phyloP scores from a whole-genome alignment of 2,329 filamentous ascomycete species.

The Bipolaris victoriae region DNA sequence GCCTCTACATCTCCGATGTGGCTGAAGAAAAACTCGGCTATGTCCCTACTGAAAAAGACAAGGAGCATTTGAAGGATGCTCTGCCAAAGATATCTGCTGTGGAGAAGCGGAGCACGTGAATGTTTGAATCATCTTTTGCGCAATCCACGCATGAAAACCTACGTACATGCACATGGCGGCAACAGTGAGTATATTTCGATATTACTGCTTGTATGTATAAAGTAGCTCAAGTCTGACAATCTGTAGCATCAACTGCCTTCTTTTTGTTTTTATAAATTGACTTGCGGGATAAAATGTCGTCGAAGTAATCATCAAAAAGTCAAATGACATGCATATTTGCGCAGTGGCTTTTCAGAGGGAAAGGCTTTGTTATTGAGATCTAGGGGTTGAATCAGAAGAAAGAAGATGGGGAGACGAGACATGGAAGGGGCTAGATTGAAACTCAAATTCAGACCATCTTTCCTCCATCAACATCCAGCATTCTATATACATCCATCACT shows the following conservation, averaged over 20 bases:
- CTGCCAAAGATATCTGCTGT: constrained; percentile 64
- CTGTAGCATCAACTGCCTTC: neutral
- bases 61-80: constrained; percentile 66
- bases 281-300: neutral
- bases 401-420: no score
- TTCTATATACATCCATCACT: no score
- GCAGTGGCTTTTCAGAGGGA: no score
- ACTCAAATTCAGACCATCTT: neutral
- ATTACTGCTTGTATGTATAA: neutral
- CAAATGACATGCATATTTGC: neutral
- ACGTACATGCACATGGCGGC: neutral
- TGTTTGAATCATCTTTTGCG: neutral
- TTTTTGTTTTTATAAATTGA: no score
- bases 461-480: neutral
- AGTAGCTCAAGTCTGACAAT: neutral
- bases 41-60: constrained; percentile 75
- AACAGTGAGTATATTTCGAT: neutral
- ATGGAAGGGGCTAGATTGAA: no score
- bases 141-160: neutral
- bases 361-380: neutral
- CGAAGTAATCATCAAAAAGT: neutral
- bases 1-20: constrained; percentile 74
- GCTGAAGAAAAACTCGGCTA: constrained; percentile 76
- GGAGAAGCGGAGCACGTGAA: constrained; percentile 23
- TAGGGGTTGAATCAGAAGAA: no score